Evolutionary conservation across 257 asterid species (phyloP).

Genomic region (Vinca minor): DNA sequence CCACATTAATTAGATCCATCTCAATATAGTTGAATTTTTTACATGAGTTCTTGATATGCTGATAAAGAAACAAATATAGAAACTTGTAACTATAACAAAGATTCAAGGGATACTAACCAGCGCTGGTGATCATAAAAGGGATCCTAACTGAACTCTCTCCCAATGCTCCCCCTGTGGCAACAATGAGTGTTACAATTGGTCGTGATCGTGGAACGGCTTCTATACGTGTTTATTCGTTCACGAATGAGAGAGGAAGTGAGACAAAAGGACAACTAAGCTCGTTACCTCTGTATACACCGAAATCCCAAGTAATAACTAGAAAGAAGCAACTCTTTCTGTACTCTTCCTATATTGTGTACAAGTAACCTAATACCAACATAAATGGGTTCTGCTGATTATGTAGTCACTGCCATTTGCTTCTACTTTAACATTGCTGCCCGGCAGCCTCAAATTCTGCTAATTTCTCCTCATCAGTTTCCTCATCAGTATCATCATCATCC

Average conservation of each 20-base stretch:
- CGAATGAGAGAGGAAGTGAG: background rate
- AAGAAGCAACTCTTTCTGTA: background rate
- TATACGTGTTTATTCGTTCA: background rate
- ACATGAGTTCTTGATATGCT: background rate
- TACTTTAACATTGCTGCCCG: constrained; percentile 35
- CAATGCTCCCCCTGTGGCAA: background rate
- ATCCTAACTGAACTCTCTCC: background rate
- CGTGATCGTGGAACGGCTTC: constrained; percentile 1
- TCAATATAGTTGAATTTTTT: background rate
- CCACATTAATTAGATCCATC: background rate
- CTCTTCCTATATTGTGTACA: constrained; percentile 36
- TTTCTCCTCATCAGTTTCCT: constrained; percentile 28
- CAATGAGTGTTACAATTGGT: background rate
- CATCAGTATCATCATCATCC: constrained; percentile 16
- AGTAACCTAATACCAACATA: constrained; percentile 17
- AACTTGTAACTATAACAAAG: background rate
- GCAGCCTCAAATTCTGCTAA: constrained; percentile 38
- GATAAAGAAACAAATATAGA: background rate
- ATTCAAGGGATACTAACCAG: background rate
- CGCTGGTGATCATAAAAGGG: background rate
- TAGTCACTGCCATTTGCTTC: constrained; percentile 30
- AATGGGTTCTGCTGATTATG: constrained; percentile 11
- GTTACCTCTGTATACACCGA: background rate
- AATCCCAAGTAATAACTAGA: constrained; percentile 4
- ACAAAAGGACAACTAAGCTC: constrained; percentile 5